Conservation (phyloP, 129 eudicot species). For the Tagetes patula region DNA sequence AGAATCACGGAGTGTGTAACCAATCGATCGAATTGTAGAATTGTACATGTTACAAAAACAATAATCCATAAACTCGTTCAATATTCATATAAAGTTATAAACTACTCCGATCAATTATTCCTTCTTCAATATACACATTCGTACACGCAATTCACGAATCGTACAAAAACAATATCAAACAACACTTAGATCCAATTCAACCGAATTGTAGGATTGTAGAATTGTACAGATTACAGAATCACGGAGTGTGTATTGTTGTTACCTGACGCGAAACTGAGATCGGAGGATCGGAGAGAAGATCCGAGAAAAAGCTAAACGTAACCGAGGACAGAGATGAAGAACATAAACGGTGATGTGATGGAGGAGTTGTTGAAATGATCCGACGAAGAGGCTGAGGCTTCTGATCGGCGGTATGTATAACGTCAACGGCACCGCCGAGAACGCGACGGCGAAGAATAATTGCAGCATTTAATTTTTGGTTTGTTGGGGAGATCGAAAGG, state of each 20-base stretch:
- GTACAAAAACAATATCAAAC: constrained; percentile 6
- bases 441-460: constrained; percentile 72
- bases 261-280: constrained; percentile 18
- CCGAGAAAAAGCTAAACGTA: constrained; percentile 47
- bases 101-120: constrained; percentile 11
- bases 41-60: too few relatives aligned
- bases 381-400: constrained; percentile 63
- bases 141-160: constrained; percentile 9
- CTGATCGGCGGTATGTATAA: constrained; percentile 80
- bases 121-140: constrained; percentile 10
- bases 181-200: background rate
- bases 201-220: background rate
- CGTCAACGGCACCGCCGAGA: constrained; percentile 79
- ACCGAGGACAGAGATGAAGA: constrained; percentile 45
- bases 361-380: constrained; percentile 45
- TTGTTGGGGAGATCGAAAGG: constrained; percentile 18
- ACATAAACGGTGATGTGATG: constrained; percentile 41
- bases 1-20: too few relatives aligned
- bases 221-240: constrained; percentile 6
- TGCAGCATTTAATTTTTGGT: constrained; percentile 53
- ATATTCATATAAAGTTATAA: background rate
- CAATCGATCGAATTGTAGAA: too few relatives aligned
- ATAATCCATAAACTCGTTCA: too few relatives aligned
- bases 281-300: constrained; percentile 37
- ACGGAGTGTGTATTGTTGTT: constrained; percentile 13